Evolutionary conservation across 2,329 filamentous ascomycete genomes (phyloP), one percentile per base, ranked within the genome.

Genomic region (Diaporthe vexans): DNA sequence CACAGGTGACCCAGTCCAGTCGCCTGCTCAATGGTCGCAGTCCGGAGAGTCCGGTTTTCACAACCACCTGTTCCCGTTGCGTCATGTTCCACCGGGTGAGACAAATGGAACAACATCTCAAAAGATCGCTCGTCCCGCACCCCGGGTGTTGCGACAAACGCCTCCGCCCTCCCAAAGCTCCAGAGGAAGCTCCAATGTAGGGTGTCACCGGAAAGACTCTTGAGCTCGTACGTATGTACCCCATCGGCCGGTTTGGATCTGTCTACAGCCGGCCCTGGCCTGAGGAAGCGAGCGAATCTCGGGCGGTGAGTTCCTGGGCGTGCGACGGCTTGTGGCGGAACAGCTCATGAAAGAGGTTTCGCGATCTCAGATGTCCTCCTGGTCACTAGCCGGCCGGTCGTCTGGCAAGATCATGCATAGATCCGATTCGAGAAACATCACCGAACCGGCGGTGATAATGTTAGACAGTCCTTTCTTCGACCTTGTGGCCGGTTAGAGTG

Each of bases 391-490:
- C 67, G 58, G 35, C 56, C 69, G 21, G 26, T 37, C 56, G 69
- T 69, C 29, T 48, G 59, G 72, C 68, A 69, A 74, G 74, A 74
- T 72, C 59, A 48, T 69, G 72, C 59, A 51, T 48, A 33, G 9
- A 69, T 24, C 72, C 71, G 69, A 33, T 72, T 63, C 48, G 48
- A 63, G 70, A 63, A 63, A 72, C 69, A 37, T 33, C 24, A 15
- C 52, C 9, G 54, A 54, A 63, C 21, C 21, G 58, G 19, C 21
- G 26, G 56, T 13, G 48, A 40, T 33, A 9, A 17, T 54, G 24
- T 35, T 35, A 7, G 46, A 52, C 29, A 37, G 4, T 13, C 4
- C 29, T 17, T 37, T 37, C 21, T 52, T n/a, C 26, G 46, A n/a
- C 46, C n/a, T 54, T 3, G 15, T 26, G 11, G n/a, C 63, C 21